Evolutionary conservation across 768 basidiomycete species (phyloP), one percentile per base, ranked within the genome.

Genomic region (Rhizopogon salebrosus): DNA sequence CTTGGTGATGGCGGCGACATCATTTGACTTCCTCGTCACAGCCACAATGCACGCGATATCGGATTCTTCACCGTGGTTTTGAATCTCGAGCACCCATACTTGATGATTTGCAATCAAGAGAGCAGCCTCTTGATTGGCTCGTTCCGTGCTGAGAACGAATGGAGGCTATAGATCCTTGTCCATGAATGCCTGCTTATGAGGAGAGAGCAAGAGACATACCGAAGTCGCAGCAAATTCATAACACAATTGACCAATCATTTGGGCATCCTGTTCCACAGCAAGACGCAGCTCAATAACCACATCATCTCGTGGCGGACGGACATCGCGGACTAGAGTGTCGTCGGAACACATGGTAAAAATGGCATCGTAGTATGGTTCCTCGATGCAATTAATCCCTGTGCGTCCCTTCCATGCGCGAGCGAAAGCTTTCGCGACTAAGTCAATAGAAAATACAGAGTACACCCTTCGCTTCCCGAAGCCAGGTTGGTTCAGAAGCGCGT

Each of bases 21-120:
- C 72, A 1, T 74, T 71, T 23, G 75, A 82, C 54, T 81, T 80
- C 10, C 89, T 73, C 7, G 87, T 87, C 26, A 78, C 79, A 14
- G 87, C 87, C 5, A 83, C 84, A 37, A 90, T 80, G 18, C 76
- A 87, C 0, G 87, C 83, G 20, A 83, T 75, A 24, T 76, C 73
- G 41, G 66, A 56, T 0, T 55, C 46, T 49, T 40, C 60, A 6
- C 62, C 61, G 13, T 39, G 58, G 39, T 50, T 29, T 48, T 65
- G 61, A n/a, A 81, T 70, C 49, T 76, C 69, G 56, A 82, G 82
- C 1, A 89, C 80, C 85, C 86, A 91, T 3, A 80, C 73, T 46
- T 78, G 72, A 1, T 66, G 41, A 4, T 76, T 70, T 8, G 56
- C 49, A 31, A 89, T 76, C 38, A 88, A 60, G 6, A 67, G 54